Conservation (phyloP, 352 stramenopile genomes). For the Globisporangium nunn region DNA sequence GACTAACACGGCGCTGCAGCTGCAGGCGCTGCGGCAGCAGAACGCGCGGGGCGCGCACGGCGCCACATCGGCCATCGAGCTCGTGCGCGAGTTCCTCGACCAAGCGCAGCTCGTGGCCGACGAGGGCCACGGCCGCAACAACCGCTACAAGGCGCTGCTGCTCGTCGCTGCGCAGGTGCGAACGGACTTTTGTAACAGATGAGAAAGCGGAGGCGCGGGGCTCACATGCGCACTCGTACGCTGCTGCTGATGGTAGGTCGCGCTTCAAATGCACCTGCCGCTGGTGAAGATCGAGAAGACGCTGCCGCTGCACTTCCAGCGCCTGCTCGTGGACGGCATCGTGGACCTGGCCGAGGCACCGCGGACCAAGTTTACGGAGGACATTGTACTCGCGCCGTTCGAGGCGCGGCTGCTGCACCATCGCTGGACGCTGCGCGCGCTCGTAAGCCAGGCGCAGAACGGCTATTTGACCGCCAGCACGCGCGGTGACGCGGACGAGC, state of each 20-base stretch:
- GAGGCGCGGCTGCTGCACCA: conserved; percentile 62
- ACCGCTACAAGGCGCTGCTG: conserved; percentile 61
- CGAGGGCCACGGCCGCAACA: conserved; percentile 68
- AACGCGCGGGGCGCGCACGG: conserved; percentile 33
- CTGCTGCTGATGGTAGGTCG: conserved; percentile 14
- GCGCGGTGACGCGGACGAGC: conserved; percentile 58
- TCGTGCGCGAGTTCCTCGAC: conserved; percentile 79
- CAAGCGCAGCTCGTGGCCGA: conserved; percentile 76
- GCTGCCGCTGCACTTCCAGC: conserved; percentile 72
- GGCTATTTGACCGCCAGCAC: conserved; percentile 63
- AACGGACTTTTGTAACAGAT: too few relatives aligned
- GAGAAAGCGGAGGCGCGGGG: too few relatives aligned
- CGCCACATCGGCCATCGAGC: conserved; percentile 64
- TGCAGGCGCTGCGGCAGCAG: conserved; percentile 43
- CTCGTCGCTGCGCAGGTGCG: conserved; percentile 56
- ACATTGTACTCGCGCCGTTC: conserved; percentile 28
- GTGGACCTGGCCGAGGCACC: conserved; percentile 55
- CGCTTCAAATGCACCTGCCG: conserved; percentile 63
- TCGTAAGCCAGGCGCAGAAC: conserved; percentile 64
- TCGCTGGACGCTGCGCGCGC: conserved; percentile 67
- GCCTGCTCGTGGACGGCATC: conserved; percentile 74
- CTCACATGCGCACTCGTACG: not conserved
- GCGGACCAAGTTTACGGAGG: conserved; percentile 24
- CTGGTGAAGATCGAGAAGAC: conserved; percentile 47
- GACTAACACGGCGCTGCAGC: conserved; percentile 15